Base-by-base conservation (phyloP, 2,329 filamentous ascomycete species). In the Pyrenochaeta sp. region DNA sequence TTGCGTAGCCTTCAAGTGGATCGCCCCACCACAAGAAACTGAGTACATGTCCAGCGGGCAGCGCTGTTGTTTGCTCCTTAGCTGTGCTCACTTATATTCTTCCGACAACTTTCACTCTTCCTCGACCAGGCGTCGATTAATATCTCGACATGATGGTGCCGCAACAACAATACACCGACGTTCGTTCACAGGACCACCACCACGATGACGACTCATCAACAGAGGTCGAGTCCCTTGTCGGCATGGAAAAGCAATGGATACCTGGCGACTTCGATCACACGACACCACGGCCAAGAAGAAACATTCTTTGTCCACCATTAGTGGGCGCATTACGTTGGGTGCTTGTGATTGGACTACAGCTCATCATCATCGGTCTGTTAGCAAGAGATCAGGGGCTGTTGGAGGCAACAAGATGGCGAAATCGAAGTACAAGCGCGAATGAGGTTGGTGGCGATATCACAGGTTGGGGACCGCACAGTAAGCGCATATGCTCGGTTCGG, bases 401-500 rank as follows among this genome's bases (percentile, higher is more conserved):
- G n/a, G 48, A 67, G 3, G 54, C 60, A 7, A 59, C 60, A 23
- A 52, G 61, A 50, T 63, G 61, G 52, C 45, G 58, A 33, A 52
- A 48, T n/a, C 51, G 54, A 2, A 65, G 54, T 33, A 66, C 64
- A 7, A 73, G 71, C 40, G 66, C 60, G 35, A 56, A 58, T 14
- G 68, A 74, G 45, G 61, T 73, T 12, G 71, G 71, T 10, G 71
- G 71, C 30, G 71, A 74, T 31, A 63, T 73, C 17, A 73, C 71
- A 3, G 71, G 69, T 7, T 72, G 68, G 64, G 63, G 67, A 35
- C 67, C 68, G 18, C 69, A 72, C 43, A 68, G 71, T 73, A 60
- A 30, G 62, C 55, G 2, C 7, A 12, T 12, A 2, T 10, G 7
- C 21, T 2, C 4, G 9, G 7, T 2, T 15, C 15, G 31, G 37